Conservation (phyloP, 441 rosid species). For the Capsella rubella region DNA sequence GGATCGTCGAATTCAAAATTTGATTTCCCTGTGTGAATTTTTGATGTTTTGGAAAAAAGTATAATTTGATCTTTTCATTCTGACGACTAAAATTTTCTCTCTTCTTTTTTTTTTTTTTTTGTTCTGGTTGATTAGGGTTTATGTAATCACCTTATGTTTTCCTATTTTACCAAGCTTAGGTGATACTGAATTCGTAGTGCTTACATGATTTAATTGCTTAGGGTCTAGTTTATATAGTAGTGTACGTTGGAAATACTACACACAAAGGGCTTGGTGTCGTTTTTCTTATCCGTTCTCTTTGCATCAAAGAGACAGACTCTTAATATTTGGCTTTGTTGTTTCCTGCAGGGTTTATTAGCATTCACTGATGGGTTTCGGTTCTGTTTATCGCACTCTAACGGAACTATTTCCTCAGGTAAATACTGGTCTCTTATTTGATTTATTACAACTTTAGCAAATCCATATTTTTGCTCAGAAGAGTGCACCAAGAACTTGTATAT, state of each 20-base stretch:
- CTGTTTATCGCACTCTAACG: constrained; percentile 62
- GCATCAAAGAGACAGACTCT: not conserved
- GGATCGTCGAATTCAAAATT: not conserved
- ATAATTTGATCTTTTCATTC: constrained; percentile 30
- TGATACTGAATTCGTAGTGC: not conserved
- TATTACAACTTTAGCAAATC: not conserved
- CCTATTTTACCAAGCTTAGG: not conserved
- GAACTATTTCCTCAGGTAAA: constrained; percentile 89
- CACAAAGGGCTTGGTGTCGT: not conserved
- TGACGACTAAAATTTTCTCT: not conserved
- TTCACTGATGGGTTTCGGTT: constrained; percentile 63
- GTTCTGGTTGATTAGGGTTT: not conserved
- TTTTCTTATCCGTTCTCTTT: not conserved
- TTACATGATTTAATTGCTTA: not conserved
- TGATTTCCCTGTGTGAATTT: constrained; percentile 8
- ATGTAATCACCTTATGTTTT: constrained; percentile 5
- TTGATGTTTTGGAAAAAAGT: not conserved
- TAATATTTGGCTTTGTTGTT: not conserved
- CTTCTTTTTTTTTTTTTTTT: not conserved
- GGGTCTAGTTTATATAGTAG: constrained; percentile 23
- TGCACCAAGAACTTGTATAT: not conserved
- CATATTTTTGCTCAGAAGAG: not conserved
- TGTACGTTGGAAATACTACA: not conserved
- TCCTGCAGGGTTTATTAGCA: constrained; percentile 49
- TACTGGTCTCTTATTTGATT: not conserved